These are phyloP conservation scores for Penicillium sp. DNA, from an alignment of 2,329 filamentous ascomycete species.

Conservation along the genomic window DNA sequence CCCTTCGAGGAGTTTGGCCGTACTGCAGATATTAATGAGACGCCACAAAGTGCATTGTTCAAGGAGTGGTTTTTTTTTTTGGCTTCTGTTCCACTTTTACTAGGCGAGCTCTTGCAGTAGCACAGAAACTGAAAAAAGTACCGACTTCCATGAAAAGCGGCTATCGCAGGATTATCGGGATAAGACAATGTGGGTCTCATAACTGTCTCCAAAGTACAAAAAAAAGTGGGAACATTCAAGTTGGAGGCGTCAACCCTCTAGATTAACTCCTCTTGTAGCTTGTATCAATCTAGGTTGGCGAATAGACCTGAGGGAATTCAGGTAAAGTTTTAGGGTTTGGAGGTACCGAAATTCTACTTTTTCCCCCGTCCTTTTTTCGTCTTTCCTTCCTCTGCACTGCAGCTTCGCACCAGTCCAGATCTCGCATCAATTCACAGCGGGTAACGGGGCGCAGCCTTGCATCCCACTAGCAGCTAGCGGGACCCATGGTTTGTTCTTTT, in stretches of 20 bases:
- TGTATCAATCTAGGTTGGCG: slow-evolving; percentile 13
- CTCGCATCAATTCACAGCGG: neutral
- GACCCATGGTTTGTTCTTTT: slow-evolving; percentile 17
- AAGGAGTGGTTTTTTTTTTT: neutral
- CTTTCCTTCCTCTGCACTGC: neutral
- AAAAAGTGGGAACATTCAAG: neutral
- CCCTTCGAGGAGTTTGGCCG: slow-evolving; percentile 1
- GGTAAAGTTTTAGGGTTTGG: slow-evolving; percentile 3
- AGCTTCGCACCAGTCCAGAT: neutral
- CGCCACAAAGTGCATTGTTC: neutral
- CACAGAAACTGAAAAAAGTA: neutral
- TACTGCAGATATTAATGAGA: neutral
- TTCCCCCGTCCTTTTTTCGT: neutral
- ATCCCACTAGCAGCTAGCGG: slow-evolving; percentile 21
- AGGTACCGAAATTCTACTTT: neutral
- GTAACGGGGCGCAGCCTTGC: slow-evolving; percentile 8
- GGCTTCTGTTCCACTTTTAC: neutral
- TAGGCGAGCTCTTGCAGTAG: neutral
- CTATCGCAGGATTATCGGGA: neutral
- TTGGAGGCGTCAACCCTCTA: neutral
- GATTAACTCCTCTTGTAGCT: slow-evolving; percentile 15
- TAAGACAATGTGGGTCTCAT: neutral
- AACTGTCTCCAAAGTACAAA: neutral
- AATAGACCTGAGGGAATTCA: neutral
- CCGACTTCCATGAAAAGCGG: neutral